Evolutionary conservation across 1,284 basidiomycete genomes (phyloP).

Genomic region (Agaricales sp.): DNA sequence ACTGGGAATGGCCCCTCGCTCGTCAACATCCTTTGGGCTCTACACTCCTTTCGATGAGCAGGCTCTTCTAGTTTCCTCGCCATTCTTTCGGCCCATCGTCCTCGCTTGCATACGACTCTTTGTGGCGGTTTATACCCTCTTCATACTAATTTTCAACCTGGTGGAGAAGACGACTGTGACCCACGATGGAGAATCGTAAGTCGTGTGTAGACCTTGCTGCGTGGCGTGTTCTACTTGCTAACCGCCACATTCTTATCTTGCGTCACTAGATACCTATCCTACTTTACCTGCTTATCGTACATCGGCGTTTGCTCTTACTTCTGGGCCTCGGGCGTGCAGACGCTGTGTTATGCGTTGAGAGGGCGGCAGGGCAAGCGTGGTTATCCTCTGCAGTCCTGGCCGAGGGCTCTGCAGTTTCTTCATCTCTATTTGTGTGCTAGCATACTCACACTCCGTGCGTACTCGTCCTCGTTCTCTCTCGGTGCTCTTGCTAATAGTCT

Average conservation of each 20-base stretch:
- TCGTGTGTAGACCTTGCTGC: not conserved
- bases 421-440: constrained; percentile 31
- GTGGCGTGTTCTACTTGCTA: not conserved
- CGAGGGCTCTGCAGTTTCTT: constrained; percentile 29
- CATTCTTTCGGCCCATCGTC: not conserved
- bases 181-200: not conserved
- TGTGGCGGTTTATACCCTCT: not conserved
- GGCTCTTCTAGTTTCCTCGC: not conserved
- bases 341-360: constrained; percentile 23
- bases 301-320: constrained; percentile 34
- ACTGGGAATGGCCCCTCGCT: too few species aligned
- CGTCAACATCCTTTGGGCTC: not conserved
- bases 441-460: constrained; percentile 32
- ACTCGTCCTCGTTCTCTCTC: not conserved
- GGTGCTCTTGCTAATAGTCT: not conserved
- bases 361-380: constrained; percentile 8
- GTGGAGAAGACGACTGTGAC: not conserved
- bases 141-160: not conserved
- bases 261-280: constrained; percentile 28
- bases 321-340: constrained; percentile 33
- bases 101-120: not conserved
- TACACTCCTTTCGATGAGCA: constrained; percentile 1
- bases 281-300: constrained; percentile 33
- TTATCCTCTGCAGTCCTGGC: constrained; percentile 38
- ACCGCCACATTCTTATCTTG: not conserved